phyloP scores from a whole-genome alignment of 352 stramenopile species.

The Pythium oligandrum region DNA sequence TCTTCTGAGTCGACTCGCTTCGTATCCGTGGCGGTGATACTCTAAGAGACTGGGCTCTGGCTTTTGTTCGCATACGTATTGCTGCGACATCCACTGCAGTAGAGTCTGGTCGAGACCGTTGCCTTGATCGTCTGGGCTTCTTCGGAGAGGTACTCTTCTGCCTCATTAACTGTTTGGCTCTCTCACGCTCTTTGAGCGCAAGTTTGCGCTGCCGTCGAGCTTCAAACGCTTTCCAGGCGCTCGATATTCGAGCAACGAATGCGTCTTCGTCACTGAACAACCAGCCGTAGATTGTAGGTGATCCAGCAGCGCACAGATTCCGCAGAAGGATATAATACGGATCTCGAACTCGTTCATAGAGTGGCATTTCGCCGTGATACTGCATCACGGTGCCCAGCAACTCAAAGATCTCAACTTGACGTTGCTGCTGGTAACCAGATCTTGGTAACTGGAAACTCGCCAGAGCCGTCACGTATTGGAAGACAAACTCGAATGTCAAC shows the following conservation, averaged over 20 bases:
- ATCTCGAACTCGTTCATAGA: slow-evolving; percentile 4
- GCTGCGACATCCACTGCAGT: background rate
- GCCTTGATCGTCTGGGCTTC: background rate
- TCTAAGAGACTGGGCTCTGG: slow-evolving; percentile 9
- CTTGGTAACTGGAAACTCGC: no score
- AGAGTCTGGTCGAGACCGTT: no score
- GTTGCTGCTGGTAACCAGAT: no score
- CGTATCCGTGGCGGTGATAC: background rate
- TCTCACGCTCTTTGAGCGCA: background rate
- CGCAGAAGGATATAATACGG: slow-evolving; percentile 10
- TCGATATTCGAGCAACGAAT: slow-evolving; percentile 9
- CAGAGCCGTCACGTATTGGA: no score
- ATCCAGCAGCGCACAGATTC: slow-evolving; percentile 2
- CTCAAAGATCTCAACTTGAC: no score
- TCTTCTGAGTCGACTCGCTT: no score
- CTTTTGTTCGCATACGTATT: slow-evolving; percentile 12
- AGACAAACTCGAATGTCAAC: no score
- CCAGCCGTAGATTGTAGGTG: slow-evolving; percentile 11
- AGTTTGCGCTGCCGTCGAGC: background rate
- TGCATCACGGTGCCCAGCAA: background rate
- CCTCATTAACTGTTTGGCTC: slow-evolving; percentile 1
- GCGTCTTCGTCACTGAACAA: slow-evolving; percentile 12
- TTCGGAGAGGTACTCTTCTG: slow-evolving; percentile 3
- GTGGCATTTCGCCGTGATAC: background rate
- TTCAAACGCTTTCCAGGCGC: slow-evolving; percentile 10